A percentile compares a stretch with the other conserved stretches of the same genome.
Conservation (phyloP, 2,329 filamentous ascomycete species). For the Ceratocystis smalleyi region DNA sequence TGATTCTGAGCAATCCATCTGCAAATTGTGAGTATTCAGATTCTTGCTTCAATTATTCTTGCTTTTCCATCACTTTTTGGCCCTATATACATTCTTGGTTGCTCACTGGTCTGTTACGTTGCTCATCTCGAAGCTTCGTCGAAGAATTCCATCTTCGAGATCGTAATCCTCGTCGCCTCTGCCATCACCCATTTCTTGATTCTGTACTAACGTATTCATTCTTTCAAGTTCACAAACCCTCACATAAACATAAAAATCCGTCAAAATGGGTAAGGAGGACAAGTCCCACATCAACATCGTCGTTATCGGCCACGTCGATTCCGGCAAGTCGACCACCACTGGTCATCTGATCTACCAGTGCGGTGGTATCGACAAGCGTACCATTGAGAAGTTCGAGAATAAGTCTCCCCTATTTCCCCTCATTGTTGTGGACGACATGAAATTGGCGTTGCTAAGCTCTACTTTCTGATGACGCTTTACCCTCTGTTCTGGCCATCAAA, state of each 20-base stretch:
- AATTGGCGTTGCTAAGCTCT: background rate
- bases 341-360: conserved; percentile 99
- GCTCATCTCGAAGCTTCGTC: too few species aligned
- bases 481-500: background rate
- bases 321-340: conserved; percentile 93
- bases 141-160: too few species aligned
- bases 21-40: conserved; percentile 15
- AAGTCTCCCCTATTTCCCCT: conserved; percentile 26
- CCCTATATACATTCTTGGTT: background rate
- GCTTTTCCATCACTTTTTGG: background rate
- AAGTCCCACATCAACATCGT: conserved; percentile 96
- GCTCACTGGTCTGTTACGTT: too few species aligned
- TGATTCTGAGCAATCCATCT: conserved; percentile 18
- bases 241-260: conserved; percentile 19
- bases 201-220: background rate
- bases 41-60: background rate
- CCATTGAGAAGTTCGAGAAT: conserved; percentile 99
- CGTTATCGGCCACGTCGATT: conserved; percentile 99
- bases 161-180: background rate
- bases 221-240: conserved; percentile 7
- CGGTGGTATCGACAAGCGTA: conserved; percentile 99
- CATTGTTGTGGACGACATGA: background rate
- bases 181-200: background rate
- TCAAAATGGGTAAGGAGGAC: conserved; percentile 61
- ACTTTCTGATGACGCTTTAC: background rate